Percentiles rank a stretch among this genome's conserved stretches.
phyloP scores from a whole-genome alignment of 75 land plant genomes.

The Ceratopteris richardii region DNA sequence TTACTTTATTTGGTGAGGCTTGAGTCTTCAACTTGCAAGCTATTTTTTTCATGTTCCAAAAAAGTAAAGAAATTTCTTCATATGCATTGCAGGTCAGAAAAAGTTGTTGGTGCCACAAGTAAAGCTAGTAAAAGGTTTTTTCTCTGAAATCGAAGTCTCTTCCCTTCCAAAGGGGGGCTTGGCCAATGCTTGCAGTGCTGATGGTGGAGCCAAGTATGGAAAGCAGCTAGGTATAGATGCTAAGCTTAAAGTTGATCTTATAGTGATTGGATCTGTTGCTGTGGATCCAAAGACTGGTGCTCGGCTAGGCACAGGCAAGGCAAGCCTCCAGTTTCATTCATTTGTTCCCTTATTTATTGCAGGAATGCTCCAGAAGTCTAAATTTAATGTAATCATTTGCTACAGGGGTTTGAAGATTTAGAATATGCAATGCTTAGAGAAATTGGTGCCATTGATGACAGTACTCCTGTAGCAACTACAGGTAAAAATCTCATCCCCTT shows the following conservation, averaged over 20 bases:
- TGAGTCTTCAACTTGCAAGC: too few relatives aligned
- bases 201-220: slow-evolving; percentile 80
- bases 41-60: not conserved
- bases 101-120: slow-evolving; percentile 85
- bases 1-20: slow-evolving; percentile 60
- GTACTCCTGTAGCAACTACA: slow-evolving; percentile 67
- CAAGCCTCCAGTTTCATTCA: slow-evolving; percentile 23
- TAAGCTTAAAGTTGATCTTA: slow-evolving; percentile 69
- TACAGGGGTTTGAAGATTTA: slow-evolving; percentile 92
- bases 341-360: too few relatives aligned
- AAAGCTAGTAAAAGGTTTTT: slow-evolving; percentile 79
- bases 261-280: slow-evolving; percentile 96
- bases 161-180: slow-evolving; percentile 31
- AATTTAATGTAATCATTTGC: not conserved
- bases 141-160: slow-evolving; percentile 54
- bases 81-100: slow-evolving; percentile 38
- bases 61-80: not conserved
- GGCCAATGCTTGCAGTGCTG: slow-evolving; percentile 71
- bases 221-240: slow-evolving; percentile 70
- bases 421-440: slow-evolving; percentile 90
- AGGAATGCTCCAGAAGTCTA: too few relatives aligned
- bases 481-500: slow-evolving; percentile 23
- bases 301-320: slow-evolving; percentile 98
- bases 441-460: slow-evolving; percentile 93
- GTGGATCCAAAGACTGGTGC: slow-evolving; percentile 92